Evolutionary conservation across 495 filamentous ascomycete genomes (phyloP).

Genomic region (Poronia punctata): DNA sequence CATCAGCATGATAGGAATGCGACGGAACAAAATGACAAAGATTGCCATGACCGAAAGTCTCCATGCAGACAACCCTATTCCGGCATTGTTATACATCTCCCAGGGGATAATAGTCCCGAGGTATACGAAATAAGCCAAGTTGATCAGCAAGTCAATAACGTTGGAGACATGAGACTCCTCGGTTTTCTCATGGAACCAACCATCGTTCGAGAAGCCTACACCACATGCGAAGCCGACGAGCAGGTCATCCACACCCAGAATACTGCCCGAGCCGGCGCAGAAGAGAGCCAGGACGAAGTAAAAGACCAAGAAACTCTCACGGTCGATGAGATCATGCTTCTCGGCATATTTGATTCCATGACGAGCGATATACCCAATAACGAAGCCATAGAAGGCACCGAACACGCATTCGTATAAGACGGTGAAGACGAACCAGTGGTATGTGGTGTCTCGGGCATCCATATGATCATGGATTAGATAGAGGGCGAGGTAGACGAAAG

Average conservation of each 20-base stretch:
- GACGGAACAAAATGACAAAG: slow-evolving; percentile 90
- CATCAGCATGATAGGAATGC: slow-evolving; percentile 90
- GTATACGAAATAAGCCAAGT: slow-evolving; percentile 96
- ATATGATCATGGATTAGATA: slow-evolving; percentile 80
- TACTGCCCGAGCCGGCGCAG: slow-evolving; percentile 88
- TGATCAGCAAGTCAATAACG: slow-evolving; percentile 96
- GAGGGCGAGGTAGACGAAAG: slow-evolving; percentile 88
- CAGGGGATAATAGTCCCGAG: slow-evolving; percentile 96
- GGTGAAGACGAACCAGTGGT: slow-evolving; percentile 84
- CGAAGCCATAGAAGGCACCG: slow-evolving; percentile 81
- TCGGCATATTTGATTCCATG: slow-evolving; percentile 90
- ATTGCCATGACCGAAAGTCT: slow-evolving; percentile 81
- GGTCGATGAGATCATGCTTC: slow-evolving; percentile 76
- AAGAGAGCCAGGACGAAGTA: slow-evolving; percentile 97
- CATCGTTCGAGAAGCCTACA: slow-evolving; percentile 97
- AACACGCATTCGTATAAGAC: slow-evolving; percentile 96
- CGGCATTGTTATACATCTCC: slow-evolving; percentile 69
- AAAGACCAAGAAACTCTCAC: slow-evolving; percentile 96
- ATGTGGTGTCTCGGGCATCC: slow-evolving; percentile 58
- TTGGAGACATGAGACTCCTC: slow-evolving; percentile 98
- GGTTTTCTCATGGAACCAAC: slow-evolving; percentile 97
- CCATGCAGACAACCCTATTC: slow-evolving; percentile 75
- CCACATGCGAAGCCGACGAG: slow-evolving; percentile 92
- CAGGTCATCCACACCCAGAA: slow-evolving; percentile 91
- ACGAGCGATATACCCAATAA: slow-evolving; percentile 79